Percentiles rank a stretch among this genome's conserved stretches.
phyloP scores from a whole-genome alignment of 352 stramenopile genomes.

The Globisporangium recalcitrans region DNA sequence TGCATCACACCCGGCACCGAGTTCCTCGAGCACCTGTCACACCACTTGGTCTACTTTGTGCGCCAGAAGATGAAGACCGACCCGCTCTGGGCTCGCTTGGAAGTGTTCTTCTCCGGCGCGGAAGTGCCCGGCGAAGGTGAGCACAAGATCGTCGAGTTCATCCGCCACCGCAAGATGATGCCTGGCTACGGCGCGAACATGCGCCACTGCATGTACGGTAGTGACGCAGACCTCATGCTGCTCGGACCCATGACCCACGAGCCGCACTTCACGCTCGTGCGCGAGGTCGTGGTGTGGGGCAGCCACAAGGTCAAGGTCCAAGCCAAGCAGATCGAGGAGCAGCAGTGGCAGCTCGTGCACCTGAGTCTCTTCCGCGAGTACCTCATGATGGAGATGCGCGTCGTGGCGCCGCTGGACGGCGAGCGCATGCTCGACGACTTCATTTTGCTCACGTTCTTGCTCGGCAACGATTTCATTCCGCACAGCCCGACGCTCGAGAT shows the following conservation, averaged over 20 bases:
- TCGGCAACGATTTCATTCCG: slow-evolving; percentile 99
- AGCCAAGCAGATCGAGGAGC: slow-evolving; percentile 91
- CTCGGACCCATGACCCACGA: slow-evolving; percentile 97
- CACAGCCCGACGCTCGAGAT: slow-evolving; percentile 99
- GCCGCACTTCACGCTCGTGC: slow-evolving; percentile 96
- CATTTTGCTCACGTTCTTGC: slow-evolving; percentile 99
- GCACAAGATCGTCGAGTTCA: slow-evolving; percentile 99
- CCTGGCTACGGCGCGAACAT: slow-evolving; percentile 92
- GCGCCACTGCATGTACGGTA: slow-evolving; percentile 98
- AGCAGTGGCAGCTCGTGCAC: slow-evolving; percentile 97
- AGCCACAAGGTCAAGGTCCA: slow-evolving; percentile 44
- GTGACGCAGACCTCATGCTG: slow-evolving; percentile 99
- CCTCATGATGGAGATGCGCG: slow-evolving; percentile 94
- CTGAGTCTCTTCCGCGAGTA: slow-evolving; percentile 97
- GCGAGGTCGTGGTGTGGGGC: slow-evolving; percentile 97
- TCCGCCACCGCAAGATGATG: slow-evolving; percentile 90
- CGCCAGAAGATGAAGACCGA: slow-evolving; percentile 95
- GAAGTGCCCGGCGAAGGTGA: slow-evolving; percentile 98
- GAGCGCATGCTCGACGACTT: slow-evolving; percentile 99
- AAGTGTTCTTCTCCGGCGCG: slow-evolving; percentile 95
- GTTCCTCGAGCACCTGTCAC: slow-evolving; percentile 96
- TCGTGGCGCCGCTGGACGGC: slow-evolving; percentile 43
- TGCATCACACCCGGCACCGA: slow-evolving; percentile 99
- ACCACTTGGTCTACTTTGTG: slow-evolving; percentile 90
- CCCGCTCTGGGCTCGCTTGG: slow-evolving; percentile 93